Conservation (phyloP, 1,139 yeast species). For the Saccharomyces hybrid region DNA sequence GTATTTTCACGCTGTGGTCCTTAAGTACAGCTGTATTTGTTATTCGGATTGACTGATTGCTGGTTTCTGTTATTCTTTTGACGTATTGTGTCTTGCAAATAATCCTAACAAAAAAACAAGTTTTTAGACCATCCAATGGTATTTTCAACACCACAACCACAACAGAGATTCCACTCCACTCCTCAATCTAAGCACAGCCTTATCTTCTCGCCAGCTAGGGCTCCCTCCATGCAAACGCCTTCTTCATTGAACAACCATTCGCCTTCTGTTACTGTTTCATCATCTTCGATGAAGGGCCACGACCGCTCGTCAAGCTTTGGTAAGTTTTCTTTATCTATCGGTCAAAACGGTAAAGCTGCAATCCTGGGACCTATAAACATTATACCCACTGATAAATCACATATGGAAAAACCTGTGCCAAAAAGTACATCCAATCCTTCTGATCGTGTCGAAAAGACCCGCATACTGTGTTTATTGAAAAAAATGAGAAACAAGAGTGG, state of each 20-base stretch:
- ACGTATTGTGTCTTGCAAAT: not conserved
- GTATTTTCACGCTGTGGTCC: not conserved
- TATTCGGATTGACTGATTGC: not conserved
- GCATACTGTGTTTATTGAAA: conserved; percentile 19
- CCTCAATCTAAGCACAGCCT: not conserved
- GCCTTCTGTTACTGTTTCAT: not conserved
- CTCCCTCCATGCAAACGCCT: not conserved
- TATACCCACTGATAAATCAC: not conserved
- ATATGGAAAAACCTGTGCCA: not conserved
- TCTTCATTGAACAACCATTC: not conserved
- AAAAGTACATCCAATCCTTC: not conserved
- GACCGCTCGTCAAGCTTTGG: not conserved
- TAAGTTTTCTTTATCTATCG: conserved; percentile 20
- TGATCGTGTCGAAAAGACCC: conserved; percentile 8
- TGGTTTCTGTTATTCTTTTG: not conserved
- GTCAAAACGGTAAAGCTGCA: conserved; percentile 23
- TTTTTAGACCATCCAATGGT: not conserved
- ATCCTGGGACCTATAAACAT: conserved; percentile 9
- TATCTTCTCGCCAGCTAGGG: not conserved
- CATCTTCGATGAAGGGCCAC: not conserved
- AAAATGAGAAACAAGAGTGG: conserved; percentile 19
- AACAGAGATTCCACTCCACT: not conserved
- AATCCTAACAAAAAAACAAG: not conserved
- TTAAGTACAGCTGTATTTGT: not conserved
- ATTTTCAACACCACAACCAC: not conserved